Percentiles rank a stretch among this genome's conserved stretches.
These are phyloP conservation scores for Vanilla planifolia DNA, from an alignment of 106 monocot species.

Conservation along the genomic window DNA sequence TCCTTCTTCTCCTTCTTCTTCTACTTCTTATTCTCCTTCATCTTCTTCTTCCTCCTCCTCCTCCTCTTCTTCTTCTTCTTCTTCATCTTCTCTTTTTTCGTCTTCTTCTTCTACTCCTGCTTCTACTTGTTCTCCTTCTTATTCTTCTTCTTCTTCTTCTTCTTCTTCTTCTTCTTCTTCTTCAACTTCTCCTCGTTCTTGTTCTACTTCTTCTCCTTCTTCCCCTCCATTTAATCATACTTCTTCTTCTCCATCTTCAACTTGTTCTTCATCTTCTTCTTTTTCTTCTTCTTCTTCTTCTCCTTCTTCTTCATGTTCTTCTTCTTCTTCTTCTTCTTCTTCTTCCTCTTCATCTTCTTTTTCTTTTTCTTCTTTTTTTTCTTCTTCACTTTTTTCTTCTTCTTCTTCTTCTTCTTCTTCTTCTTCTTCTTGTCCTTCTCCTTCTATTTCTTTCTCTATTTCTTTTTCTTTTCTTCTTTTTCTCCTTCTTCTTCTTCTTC, in stretches of 20 bases:
- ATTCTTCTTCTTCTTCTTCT: not conserved
- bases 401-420: not conserved
- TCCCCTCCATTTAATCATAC: not conserved
- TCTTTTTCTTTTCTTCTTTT: not conserved
- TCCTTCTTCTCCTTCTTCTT: not conserved
- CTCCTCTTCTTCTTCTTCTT: not conserved
- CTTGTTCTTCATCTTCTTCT: not conserved
- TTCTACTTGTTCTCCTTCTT: not conserved
- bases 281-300: not conserved
- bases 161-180: too few relatives aligned
- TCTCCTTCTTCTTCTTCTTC: not conserved
- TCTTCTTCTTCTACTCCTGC: not conserved
- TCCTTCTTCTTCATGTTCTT: not conserved
- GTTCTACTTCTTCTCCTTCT: not conserved
- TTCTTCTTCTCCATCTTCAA: not conserved
- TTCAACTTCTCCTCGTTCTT: too few relatives aligned
- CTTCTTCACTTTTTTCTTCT: not conserved
- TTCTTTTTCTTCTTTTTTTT: not conserved
- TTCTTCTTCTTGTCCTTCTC: not conserved
- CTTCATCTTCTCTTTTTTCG: not conserved
- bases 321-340: not conserved
- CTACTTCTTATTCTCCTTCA: rapidly evolving
- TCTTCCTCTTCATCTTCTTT: not conserved
- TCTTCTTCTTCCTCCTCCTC: not conserved
- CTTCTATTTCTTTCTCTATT: not conserved